A percentile compares a stretch with the other conserved stretches of the same genome.
phyloP scores from a whole-genome alignment of 805 yeast genomes.

The Metschnikowia lachancei region DNA sequence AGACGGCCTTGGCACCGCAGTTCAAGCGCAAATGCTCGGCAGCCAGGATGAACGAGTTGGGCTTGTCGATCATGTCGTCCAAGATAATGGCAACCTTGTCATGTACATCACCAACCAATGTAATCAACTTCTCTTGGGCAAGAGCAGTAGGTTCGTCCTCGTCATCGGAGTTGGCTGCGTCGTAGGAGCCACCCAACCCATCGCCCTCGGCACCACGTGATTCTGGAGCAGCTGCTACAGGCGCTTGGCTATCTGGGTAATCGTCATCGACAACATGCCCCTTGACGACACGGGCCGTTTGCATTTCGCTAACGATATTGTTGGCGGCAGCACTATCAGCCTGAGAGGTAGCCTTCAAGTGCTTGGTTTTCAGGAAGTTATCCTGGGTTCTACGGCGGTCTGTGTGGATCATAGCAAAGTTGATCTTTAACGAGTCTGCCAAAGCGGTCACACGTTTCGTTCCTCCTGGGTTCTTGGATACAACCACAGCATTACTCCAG shows the following conservation, averaged over 20 bases:
- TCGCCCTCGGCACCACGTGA: slow-evolving; percentile 35
- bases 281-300: slow-evolving; percentile 91
- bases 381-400: slow-evolving; percentile 91
- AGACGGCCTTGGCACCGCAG: slow-evolving; percentile 93
- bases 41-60: slow-evolving; percentile 90
- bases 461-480: slow-evolving; percentile 99
- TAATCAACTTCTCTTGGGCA: slow-evolving; percentile 80
- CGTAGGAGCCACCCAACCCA: slow-evolving; percentile 79
- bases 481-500: slow-evolving; percentile 87
- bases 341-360: slow-evolving; percentile 30
- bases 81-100: slow-evolving; percentile 88
- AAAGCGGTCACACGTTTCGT: slow-evolving; percentile 96
- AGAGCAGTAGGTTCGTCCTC: slow-evolving; percentile 69
- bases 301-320: slow-evolving; percentile 74
- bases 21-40: slow-evolving; percentile 95
- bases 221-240: slow-evolving; percentile 7
- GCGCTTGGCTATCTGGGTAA: slow-evolving; percentile 32
- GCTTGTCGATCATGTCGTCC: slow-evolving; percentile 97
- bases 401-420: slow-evolving; percentile 98
- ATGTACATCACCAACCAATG: slow-evolving; percentile 93
- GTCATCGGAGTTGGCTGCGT: slow-evolving; percentile 79
- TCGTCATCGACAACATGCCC: slow-evolving; percentile 97
- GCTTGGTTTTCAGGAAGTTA: slow-evolving; percentile 41
- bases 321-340: slow-evolving; percentile 64
- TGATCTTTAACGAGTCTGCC: slow-evolving; percentile 94